A percentile compares a stretch with the other conserved stretches of the same genome.
Evolutionary conservation across 805 yeast genomes (phyloP).

Genomic region (Candida chauliodis): DNA sequence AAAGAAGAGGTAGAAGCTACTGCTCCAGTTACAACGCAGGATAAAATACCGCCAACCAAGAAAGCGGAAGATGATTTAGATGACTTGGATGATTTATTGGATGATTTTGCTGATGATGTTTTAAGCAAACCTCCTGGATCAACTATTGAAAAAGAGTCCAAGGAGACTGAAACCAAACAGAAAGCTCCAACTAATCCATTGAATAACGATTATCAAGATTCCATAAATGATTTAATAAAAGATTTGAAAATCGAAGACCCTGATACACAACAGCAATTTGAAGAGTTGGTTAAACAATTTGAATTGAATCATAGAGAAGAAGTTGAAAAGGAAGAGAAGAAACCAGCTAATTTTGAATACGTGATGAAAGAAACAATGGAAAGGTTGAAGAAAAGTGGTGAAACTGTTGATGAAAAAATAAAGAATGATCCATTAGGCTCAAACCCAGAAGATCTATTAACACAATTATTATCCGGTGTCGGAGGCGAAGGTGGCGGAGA

Average conservation of each 20-base stretch:
- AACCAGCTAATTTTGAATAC: conserved; percentile 53
- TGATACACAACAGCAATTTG: conserved; percentile 49
- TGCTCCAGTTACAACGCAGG: not conserved
- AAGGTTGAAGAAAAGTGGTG: conserved; percentile 75
- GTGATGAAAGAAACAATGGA: conserved; percentile 79
- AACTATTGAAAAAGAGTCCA: conserved; percentile 12
- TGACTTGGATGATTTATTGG: conserved; percentile 79
- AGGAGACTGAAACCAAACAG: conserved; percentile 8
- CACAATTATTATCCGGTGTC: conserved; percentile 53
- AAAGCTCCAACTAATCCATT: conserved; percentile 20
- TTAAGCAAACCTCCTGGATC: conserved; percentile 61
- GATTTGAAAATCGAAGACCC: conserved; percentile 51
- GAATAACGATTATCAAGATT: conserved; percentile 29
- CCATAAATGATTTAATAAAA: conserved; percentile 41
- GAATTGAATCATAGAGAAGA: conserved; percentile 32
- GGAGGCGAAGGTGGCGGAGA: conserved; percentile 40
- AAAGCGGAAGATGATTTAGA: conserved; percentile 50
- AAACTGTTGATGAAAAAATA: conserved; percentile 58
- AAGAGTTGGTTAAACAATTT: conserved; percentile 43
- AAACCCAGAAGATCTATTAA: conserved; percentile 52
- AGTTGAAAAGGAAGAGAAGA: conserved; percentile 22
- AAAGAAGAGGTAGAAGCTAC: conserved; percentile 1
- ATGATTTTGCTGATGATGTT: conserved; percentile 76
- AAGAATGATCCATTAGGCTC: conserved; percentile 41
- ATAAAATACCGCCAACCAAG: conserved; percentile 7